These are phyloP conservation scores for Zychaea mexicana DNA, from an alignment of 371 early-diverging fungal species.

Conservation along the genomic window DNA sequence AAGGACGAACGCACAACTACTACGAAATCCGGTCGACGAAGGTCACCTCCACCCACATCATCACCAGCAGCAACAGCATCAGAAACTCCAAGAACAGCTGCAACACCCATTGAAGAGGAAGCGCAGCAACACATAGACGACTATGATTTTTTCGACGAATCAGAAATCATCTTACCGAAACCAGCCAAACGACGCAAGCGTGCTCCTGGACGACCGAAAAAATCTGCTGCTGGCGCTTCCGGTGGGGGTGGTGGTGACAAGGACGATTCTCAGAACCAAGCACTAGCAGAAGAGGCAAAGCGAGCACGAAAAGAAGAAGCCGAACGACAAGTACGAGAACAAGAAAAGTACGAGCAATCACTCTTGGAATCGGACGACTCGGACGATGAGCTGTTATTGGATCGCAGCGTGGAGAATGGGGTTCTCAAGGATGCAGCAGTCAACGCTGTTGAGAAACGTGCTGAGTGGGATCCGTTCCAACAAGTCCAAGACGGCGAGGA, in stretches of 20 bases:
- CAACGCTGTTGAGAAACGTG: constrained; percentile 1
- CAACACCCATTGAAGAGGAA: background rate
- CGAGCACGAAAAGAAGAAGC: constrained; percentile 38
- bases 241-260: no score
- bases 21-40: background rate
- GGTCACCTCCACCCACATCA: no score
- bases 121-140: no score
- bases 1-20: background rate
- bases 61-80: background rate
- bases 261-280: background rate
- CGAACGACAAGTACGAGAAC: background rate
- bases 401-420: background rate
- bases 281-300: constrained; percentile 30
- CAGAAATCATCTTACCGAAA: background rate
- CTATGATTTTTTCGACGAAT: constrained; percentile 13
- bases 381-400: constrained; percentile 7
- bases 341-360: constrained; percentile 13
- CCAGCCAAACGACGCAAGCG: constrained; percentile 7
- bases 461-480: constrained; percentile 43
- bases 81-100: constrained; percentile 19
- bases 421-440: background rate
- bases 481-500: constrained; percentile 58
- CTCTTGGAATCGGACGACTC: constrained; percentile 14
- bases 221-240: background rate
- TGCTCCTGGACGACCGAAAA: constrained; percentile 11